phyloP scores from a whole-genome alignment of 176 grass and related monocot genomes.

The Avena atlantica region DNA sequence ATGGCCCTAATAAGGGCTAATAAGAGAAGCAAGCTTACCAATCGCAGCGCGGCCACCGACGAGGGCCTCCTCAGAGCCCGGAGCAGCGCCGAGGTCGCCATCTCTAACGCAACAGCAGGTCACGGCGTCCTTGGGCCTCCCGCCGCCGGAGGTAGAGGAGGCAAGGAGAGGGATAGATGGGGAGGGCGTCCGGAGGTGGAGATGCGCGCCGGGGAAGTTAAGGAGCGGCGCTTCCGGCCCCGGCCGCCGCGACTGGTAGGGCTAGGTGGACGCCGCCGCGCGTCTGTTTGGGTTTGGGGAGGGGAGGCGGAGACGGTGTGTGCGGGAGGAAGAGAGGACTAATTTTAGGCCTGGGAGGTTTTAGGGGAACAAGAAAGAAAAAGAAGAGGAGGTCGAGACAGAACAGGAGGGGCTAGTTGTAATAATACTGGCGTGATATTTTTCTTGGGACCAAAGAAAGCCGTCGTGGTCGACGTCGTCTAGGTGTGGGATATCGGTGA shows the following conservation, averaged over 20 bases:
- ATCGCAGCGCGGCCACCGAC: constrained; percentile 45
- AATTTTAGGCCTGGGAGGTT: too few relatives aligned
- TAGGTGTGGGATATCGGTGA: too few relatives aligned
- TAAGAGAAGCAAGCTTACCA: constrained; percentile 39
- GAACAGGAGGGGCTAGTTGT: too few relatives aligned
- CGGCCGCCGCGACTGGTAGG: not conserved
- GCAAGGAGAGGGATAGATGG: not conserved
- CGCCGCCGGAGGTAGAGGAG: constrained; percentile 5
- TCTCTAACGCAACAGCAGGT: not conserved
- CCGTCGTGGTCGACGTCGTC: too few relatives aligned
- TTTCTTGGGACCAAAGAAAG: too few relatives aligned
- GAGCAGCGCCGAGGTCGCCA: constrained; percentile 60
- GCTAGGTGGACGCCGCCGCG: not conserved
- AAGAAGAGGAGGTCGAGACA: too few relatives aligned
- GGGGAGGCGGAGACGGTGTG: not conserved
- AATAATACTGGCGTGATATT: too few relatives aligned
- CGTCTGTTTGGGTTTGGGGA: not conserved
- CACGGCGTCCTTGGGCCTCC: not conserved
- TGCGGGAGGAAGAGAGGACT: not conserved
- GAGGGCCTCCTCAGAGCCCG: constrained; percentile 59
- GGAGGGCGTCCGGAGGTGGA: not conserved
- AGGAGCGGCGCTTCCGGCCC: not conserved
- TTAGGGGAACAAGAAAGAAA: too few relatives aligned
- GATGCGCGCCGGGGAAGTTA: not conserved
- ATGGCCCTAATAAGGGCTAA: not conserved